Base-by-base conservation (phyloP, 148 eudicot genomes). In the Chenopodium berlandieri region DNA sequence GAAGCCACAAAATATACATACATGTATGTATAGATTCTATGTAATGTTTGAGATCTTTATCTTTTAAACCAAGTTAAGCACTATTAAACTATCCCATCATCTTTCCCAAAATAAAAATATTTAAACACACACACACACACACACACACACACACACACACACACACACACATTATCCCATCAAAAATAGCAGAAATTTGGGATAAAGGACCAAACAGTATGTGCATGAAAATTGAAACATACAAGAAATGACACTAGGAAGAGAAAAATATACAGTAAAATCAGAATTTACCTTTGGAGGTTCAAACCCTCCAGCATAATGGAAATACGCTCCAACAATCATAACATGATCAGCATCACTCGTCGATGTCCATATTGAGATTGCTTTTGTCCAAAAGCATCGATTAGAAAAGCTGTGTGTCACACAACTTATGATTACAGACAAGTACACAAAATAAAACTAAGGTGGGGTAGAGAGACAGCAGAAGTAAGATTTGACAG, bases 291-390 rank as follows among this genome's bases (percentile, higher is more conserved):
- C 99, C 99, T 94, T 89, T 77, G 99, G 94, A 79, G 98, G 95
- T 86, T 96, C 99, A 85, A 91, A 96, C 11, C 99, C 97, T 83
- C 99, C 97, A 34, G 95, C 95, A 81, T 96, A 96, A 84, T 96
- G 99, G 80, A 94, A 96, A 80, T 96, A 96, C 40, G 99, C 87
- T 83, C 99, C 99, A 48, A 96, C 98, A 80, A 96, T 96, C 90
- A 92, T 46, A 78, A 87, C 89, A 88, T 96, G 99, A 80, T 96
- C 98, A 65, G 94, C 88, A 83, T 96, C 99, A 67, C 97, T 84
- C 2, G 99, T 96, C 67, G 97, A 92, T 81, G 99, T 96, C 99
- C 99, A 96, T 83, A 94, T 94, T 37, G 99, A 96, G 82, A 96
- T 96, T 66, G 99, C 99, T 88, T 96, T 96, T 37, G 99, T 96